Evolutionary conservation across 768 basidiomycete species (phyloP), one percentile per base, ranked within the genome.

Genomic region (Panaeolus cyanescens): DNA sequence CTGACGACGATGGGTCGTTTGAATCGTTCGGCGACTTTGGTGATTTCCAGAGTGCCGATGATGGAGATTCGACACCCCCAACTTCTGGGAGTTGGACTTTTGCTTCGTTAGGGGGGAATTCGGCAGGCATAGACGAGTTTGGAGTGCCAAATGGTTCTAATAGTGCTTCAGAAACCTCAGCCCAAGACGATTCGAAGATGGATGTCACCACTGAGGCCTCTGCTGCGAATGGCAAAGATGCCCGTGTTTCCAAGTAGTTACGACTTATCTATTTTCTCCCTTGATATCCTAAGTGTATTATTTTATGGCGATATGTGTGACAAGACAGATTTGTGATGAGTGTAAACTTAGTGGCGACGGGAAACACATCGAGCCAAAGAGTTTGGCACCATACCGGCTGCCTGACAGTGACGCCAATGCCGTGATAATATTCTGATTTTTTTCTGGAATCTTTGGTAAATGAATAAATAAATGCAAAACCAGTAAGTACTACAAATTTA

Each of bases 21-120:
- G 88, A 88, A 55, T 79, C 78, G 58, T 92, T 93, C 68, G 90
- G 90, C 15, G 92, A 93, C 64, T 93, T 93, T 68, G 90, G 91
- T 4, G 91, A 91, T 58, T 91, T 92, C 67, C 91, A 91, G 66
- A 79, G 78, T 56, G 83, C 79, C 1, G 77, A 73, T 32, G 75
- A 79, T 54, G 76, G 74, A 12, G 77, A 75, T 58, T 60, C 64
- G 31, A 69, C 71, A 0, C 69, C 69, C 1, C 68, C 90, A 0
- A 90, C 87, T 3, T 81, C 83, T 7, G 89, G 87, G 12, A 87
- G 87, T 67, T 90, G 89, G 87, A 89, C 85, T 25, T 83, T 89
- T 67, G 77, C 85, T n/a, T 64, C 67, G 2, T 32, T 31, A 13
- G 37, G 40, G 9, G 63, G 62, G 25, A 56, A 34, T 19, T 50